Percentiles rank a stretch among this genome's conserved stretches.
phyloP scores from a whole-genome alignment of 1,284 basidiomycete genomes.

The Porogramme epimiltina region DNA sequence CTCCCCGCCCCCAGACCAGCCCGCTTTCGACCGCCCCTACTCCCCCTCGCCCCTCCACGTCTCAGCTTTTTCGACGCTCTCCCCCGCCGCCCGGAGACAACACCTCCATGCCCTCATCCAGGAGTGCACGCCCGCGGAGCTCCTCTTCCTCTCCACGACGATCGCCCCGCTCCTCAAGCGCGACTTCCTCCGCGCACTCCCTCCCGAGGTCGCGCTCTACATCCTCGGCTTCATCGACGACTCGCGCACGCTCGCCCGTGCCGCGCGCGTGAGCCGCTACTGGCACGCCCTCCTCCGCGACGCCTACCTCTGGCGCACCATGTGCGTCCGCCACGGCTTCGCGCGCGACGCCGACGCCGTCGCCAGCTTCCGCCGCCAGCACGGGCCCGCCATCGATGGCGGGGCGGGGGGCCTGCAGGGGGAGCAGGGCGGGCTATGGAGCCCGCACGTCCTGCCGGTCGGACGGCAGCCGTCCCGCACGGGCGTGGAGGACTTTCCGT shows the following conservation, averaged over 20 bases:
- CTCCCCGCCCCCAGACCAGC: slow-evolving; percentile 47
- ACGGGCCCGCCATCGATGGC: background rate
- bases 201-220: slow-evolving; percentile 83
- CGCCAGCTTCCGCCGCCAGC: slow-evolving; percentile 10
- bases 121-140: slow-evolving; percentile 73
- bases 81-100: slow-evolving; percentile 50
- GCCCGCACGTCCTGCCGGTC: background rate
- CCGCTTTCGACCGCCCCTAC: slow-evolving; percentile 11
- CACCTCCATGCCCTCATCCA: slow-evolving; percentile 67
- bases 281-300: slow-evolving; percentile 85
- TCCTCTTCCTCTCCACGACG: slow-evolving; percentile 75
- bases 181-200: slow-evolving; percentile 85
- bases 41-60: slow-evolving; percentile 30
- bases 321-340: slow-evolving; percentile 71
- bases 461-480: slow-evolving; percentile 10
- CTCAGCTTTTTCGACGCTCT: slow-evolving; percentile 39
- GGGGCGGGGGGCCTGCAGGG: no score
- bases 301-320: slow-evolving; percentile 82
- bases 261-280: slow-evolving; percentile 71
- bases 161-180: slow-evolving; percentile 85
- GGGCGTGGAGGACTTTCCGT: slow-evolving; percentile 45
- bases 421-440: no score
- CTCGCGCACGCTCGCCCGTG: slow-evolving; percentile 73
- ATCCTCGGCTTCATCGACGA: slow-evolving; percentile 86
- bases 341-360: slow-evolving; percentile 23